phyloP scores from a whole-genome alignment of 768 basidiomycete genomes.

The Fistulinella prunicolor region DNA sequence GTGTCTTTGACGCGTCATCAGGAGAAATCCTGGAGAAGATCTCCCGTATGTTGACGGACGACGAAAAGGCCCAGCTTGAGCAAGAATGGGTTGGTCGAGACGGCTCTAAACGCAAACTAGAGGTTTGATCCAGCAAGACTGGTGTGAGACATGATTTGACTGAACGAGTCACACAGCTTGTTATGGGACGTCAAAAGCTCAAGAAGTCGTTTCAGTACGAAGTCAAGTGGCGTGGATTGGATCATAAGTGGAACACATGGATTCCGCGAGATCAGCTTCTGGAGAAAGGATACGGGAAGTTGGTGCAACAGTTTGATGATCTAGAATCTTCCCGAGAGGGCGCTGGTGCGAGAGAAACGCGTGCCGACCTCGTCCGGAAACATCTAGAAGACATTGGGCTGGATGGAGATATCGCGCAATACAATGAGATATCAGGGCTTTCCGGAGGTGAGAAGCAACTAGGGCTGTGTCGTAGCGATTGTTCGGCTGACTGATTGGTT shows the following conservation, averaged over 20 bases:
- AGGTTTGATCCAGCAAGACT: conserved; percentile 48
- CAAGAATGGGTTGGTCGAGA: conserved; percentile 89
- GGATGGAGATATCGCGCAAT: conserved; percentile 96
- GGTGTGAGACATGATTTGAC: conserved; percentile 7
- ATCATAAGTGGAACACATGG: conserved; percentile 90
- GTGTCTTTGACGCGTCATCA: conserved; percentile 29
- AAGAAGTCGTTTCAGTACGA: conserved; percentile 97
- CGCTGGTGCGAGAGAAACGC: conserved; percentile 86
- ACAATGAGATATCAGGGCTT: conserved; percentile 92
- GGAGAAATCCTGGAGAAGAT: conserved; percentile 89
- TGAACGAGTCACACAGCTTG: conserved; percentile 45
- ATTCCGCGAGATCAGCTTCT: conserved; percentile 84
- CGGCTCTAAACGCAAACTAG: conserved; percentile 86
- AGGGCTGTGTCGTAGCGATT: conserved; percentile 9
- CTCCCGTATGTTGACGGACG: conserved; percentile 85
- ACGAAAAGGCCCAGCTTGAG: conserved; percentile 76
- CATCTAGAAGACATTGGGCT: conserved; percentile 94
- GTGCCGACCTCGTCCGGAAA: conserved; percentile 77
- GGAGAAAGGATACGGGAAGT: conserved; percentile 82
- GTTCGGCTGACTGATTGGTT: conserved; percentile 12
- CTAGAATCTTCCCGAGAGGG: conserved; percentile 95
- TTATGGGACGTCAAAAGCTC: conserved; percentile 95
- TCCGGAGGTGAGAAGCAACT: conserved; percentile 67
- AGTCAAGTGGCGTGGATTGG: conserved; percentile 79
- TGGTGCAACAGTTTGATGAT: conserved; percentile 94